Base-by-base conservation (phyloP, 2,329 filamentous ascomycete species). In the Pseudogymnoascus sp. region DNA sequence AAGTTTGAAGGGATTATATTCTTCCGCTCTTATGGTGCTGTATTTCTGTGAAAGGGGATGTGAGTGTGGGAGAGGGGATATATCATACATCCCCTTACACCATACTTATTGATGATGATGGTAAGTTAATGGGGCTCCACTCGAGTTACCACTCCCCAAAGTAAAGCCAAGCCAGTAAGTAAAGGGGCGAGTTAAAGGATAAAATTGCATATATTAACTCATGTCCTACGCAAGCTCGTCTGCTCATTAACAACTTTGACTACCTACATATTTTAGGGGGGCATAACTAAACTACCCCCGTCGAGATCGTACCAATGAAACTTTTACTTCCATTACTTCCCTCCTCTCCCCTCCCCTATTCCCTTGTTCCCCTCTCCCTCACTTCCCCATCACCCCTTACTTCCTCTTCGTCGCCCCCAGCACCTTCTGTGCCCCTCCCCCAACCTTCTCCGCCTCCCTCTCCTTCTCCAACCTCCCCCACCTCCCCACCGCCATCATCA, bases 401-500 rank as follows among this genome's bases (percentile, higher is more conserved):
- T 27, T 27, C 12, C 40, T 45, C 40, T 45, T 45, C 0, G 37
- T 40, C 0, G 37, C 8, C 21, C 39, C 39, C 39, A 42, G 1
- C 3, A 42, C 39, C 15, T 42, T 42, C 39, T 42, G 36, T 13
- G 1, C 36, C 7, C 9, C 39, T 6, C 37, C 2, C 3, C 15
- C 15, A 1, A 21, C 18, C 18, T 21, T 13, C 15, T 8, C 8
- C 18, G 21, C 31, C 15, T 5, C 3, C n/a, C 37, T 92, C 65
- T 80, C 84, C 68, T 79, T 82, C 4, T 88, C 85, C 79, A 91
- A 18, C 25, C 48, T 55, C 25, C 25, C 48, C 48, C 48, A 99
- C 84, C 97, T 88, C 4, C 94, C 94, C 66, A 99, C 74, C 1
- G 94, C 94, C 77, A 95, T 96, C 72, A 97, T 89, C 1, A 93